These are phyloP conservation scores for Crithidia mellificae DNA, from an alignment of 208 protist species.

Conservation along the genomic window DNA sequence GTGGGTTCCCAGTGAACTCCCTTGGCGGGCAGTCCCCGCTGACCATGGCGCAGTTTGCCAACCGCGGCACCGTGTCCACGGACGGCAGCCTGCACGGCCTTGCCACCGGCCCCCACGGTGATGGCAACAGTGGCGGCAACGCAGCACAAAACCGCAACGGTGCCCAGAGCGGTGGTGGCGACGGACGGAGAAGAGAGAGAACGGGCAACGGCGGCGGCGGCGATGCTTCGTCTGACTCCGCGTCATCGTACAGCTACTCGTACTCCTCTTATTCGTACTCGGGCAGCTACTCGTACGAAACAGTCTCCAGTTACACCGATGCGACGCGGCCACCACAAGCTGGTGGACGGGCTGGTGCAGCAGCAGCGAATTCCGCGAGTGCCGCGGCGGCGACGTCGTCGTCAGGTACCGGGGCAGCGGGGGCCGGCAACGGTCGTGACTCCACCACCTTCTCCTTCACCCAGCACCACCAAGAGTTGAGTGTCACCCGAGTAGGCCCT, in stretches of 20 bases:
- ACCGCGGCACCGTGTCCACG: slow-evolving; percentile 1
- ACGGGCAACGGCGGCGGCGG: not conserved
- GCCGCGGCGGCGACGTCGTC: not conserved
- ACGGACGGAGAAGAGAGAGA: too few relatives aligned
- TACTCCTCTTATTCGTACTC: slow-evolving; percentile 25
- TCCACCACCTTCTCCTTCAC: slow-evolving; percentile 15
- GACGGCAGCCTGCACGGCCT: not conserved
- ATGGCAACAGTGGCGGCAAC: too few relatives aligned
- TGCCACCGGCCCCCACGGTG: too few relatives aligned
- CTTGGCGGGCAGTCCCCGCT: slow-evolving; percentile 4
- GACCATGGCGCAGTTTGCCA: slow-evolving; percentile 26
- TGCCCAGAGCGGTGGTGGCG: too few relatives aligned
- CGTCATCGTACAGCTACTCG: slow-evolving; percentile 11
- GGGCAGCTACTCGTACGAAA: too few relatives aligned
- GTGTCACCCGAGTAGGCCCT: slow-evolving; percentile 1
- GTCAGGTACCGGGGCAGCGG: not conserved
- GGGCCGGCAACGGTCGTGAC: not conserved
- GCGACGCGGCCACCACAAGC: not conserved
- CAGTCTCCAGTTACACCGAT: not conserved
- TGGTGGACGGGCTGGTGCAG: too few relatives aligned
- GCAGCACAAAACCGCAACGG: too few relatives aligned
- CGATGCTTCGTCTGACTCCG: not conserved
- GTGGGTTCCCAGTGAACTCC: not conserved
- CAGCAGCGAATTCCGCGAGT: too few relatives aligned
- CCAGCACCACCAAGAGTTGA: slow-evolving; percentile 2